These are phyloP conservation scores for Microcos paniculata DNA, from an alignment of 345 rosid species.

Conservation along the genomic window DNA sequence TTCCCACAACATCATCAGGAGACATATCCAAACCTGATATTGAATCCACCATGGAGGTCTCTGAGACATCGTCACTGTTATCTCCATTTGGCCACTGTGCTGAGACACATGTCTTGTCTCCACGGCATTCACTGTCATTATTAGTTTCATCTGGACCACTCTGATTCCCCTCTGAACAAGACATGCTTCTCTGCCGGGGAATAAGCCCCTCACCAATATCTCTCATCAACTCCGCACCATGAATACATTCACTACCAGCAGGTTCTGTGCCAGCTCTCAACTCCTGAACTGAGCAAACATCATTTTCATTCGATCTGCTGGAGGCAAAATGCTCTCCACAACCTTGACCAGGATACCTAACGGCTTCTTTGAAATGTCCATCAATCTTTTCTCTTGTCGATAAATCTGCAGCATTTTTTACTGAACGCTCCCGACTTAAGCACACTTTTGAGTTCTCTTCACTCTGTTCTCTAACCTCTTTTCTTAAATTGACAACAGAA, in stretches of 20 bases:
- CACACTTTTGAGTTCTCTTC: conserved; percentile 32
- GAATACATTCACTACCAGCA: conserved; percentile 18
- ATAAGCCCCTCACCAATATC: conserved; percentile 32
- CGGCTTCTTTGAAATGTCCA: conserved; percentile 16
- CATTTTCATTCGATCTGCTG: conserved; percentile 26
- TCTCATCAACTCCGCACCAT: conserved; percentile 23
- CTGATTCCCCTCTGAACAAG: conserved; percentile 31
- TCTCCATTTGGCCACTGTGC: conserved; percentile 41
- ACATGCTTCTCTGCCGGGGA: conserved; percentile 24
- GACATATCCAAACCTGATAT: conserved; percentile 51
- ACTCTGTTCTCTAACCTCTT: conserved; percentile 26
- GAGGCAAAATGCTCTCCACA: conserved; percentile 21
- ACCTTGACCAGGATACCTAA: conserved; percentile 26
- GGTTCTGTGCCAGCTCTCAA: conserved; percentile 24
- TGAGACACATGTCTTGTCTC: conserved; percentile 30
- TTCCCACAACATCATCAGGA: conserved; percentile 87
- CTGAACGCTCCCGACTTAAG: conserved; percentile 18
- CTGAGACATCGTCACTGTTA: conserved; percentile 53
- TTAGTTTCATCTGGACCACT: conserved; percentile 34
- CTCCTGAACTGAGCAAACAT: conserved; percentile 36
- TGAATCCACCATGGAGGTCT: conserved; percentile 71
- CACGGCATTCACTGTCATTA: conserved; percentile 27
- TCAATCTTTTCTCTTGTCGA: conserved; percentile 23
- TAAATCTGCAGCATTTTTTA: conserved; percentile 22
- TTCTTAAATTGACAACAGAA: conserved; percentile 26